A percentile compares a stretch with the other conserved stretches of the same genome.
Evolutionary conservation across 2,329 filamentous ascomycete genomes (phyloP).

Genomic region (Colletotrichum horii): DNA sequence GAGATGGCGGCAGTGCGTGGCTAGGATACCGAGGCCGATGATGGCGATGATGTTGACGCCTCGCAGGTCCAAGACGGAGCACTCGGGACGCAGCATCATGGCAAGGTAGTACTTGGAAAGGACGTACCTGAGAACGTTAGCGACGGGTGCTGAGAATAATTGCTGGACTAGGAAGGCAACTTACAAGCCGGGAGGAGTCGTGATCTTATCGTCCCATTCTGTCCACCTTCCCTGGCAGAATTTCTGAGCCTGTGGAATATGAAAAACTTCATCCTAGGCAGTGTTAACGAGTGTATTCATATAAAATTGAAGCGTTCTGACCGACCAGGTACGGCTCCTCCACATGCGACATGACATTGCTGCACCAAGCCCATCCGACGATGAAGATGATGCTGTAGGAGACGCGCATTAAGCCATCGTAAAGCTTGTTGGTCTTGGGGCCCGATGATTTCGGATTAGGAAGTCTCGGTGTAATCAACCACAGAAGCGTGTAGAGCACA

Average conservation of each 20-base stretch:
- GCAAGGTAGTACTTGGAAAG: conserved; percentile 43
- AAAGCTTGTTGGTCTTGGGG: conserved; percentile 9
- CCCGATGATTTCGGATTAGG: not conserved
- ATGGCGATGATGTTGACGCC: conserved; percentile 53
- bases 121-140: conserved; percentile 43
- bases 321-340: conserved; percentile 61
- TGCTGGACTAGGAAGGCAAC: conserved; percentile 20
- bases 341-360: conserved; percentile 42
- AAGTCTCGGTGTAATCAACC: conserved; percentile 7
- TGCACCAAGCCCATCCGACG: conserved; percentile 41
- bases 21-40: conserved; percentile 46
- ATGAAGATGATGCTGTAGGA: conserved; percentile 28
- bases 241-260: conserved; percentile 87
- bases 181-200: conserved; percentile 88
- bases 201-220: conserved; percentile 96
- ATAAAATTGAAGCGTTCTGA: rapidly evolving
- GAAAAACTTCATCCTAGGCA: conserved; percentile 79
- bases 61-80: conserved; percentile 49
- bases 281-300: rapidly evolving
- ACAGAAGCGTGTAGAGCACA: conserved; percentile 2
- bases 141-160: not conserved
- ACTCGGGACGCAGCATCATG: conserved; percentile 27
- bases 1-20: conserved; percentile 56
- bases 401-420: conserved; percentile 14
- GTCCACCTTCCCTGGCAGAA: conserved; percentile 79